Conservation (phyloP, 169 alveolate genomes). For the Plasmodium inui region DNA sequence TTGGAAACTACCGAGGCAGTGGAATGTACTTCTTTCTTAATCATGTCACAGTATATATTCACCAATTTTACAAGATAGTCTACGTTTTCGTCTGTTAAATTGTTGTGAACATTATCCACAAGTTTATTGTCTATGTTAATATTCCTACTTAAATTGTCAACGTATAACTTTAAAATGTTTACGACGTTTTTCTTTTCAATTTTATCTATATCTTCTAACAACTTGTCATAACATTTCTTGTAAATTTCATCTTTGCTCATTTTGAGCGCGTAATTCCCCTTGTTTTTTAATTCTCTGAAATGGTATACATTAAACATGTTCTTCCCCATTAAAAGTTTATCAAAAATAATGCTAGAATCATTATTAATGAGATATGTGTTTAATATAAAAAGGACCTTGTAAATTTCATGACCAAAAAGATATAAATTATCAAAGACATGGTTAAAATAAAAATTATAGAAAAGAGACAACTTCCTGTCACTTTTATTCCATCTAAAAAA, state of each 20-base stretch:
- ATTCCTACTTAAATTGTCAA: slow-evolving; percentile 45
- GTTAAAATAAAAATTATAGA: slow-evolving; percentile 60
- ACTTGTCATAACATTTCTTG: slow-evolving; percentile 31
- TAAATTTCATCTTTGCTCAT: slow-evolving; percentile 59
- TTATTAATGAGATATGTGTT: slow-evolving; percentile 46
- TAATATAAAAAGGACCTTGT: slow-evolving; percentile 52
- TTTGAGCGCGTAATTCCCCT: slow-evolving; percentile 42
- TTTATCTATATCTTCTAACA: slow-evolving; percentile 38
- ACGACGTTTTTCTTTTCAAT: slow-evolving; percentile 39
- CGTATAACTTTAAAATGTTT: slow-evolving; percentile 66
- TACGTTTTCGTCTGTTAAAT: slow-evolving; percentile 38
- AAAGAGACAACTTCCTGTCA: slow-evolving; percentile 42
- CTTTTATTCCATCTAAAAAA: slow-evolving; percentile 68
- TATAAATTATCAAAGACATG: slow-evolving; percentile 54
- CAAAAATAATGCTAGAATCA: slow-evolving; percentile 12
- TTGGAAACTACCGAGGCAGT: slow-evolving; percentile 24
- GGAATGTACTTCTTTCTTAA: slow-evolving; percentile 27
- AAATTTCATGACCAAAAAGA: slow-evolving; percentile 49
- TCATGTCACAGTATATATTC: slow-evolving; percentile 43
- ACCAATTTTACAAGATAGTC: slow-evolving; percentile 51
- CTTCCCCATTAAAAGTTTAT: slow-evolving; percentile 6
- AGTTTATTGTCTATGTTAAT: slow-evolving; percentile 35
- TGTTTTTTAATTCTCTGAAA: slow-evolving; percentile 41
- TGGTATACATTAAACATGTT: slow-evolving; percentile 1
- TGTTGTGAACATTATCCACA: slow-evolving; percentile 43